Conservation (phyloP, 176 grass and related monocot genomes). For the Eragrostis curvula region DNA sequence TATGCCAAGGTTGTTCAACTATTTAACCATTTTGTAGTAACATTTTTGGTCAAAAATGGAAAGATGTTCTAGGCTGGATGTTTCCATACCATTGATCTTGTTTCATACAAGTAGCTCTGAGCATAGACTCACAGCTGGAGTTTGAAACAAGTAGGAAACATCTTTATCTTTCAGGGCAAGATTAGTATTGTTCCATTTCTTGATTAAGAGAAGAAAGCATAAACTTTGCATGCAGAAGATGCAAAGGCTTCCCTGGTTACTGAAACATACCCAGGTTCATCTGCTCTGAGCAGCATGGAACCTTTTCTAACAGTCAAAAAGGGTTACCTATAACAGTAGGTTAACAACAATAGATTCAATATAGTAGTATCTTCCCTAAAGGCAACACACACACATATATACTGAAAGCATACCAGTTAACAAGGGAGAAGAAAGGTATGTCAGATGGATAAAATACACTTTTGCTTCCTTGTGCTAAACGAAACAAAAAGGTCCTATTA, state of each 20-base stretch:
- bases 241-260: constrained; percentile 42
- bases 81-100: neutral
- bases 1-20: constrained; percentile 47
- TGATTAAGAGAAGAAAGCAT: constrained; percentile 41
- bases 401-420: neutral
- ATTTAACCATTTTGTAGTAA: constrained; percentile 18
- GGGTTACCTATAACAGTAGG: constrained; percentile 8
- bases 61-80: constrained; percentile 1
- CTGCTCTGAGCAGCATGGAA: constrained; percentile 15
- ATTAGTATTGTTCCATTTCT: constrained; percentile 43
- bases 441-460: constrained; percentile 16
- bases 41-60: constrained; percentile 26
- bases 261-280: constrained; percentile 23
- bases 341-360: neutral
- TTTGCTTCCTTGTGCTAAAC: constrained; percentile 1
- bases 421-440: neutral
- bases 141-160: constrained; percentile 10
- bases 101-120: constrained; percentile 6
- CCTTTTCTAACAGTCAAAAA: constrained; percentile 31
- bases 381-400: neutral
- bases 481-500: neutral
- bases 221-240: constrained; percentile 44
- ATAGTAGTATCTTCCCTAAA: neutral
- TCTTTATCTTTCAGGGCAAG: constrained; percentile 42
- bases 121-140: neutral